Evolutionary conservation across 2,329 filamentous ascomycete genomes (phyloP), one percentile per base, ranked within the genome.

Genomic region (Diaporthe capsici): DNA sequence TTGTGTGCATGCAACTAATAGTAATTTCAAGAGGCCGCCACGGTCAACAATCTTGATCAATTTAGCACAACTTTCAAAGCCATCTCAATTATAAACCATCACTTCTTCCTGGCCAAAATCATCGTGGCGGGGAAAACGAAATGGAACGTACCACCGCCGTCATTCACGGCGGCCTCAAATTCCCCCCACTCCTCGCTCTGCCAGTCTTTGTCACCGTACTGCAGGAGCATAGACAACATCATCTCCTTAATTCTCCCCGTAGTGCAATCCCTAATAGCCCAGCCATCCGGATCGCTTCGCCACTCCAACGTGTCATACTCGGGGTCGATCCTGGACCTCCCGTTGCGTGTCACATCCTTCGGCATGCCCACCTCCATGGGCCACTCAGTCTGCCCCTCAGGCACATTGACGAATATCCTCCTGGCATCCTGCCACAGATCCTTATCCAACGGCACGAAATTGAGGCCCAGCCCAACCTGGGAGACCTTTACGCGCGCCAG

Each of bases 321-420:
- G 10, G 22, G 2, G 17, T 55, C 49, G 1, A 70, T 15, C 49
- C 49, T 42, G 25, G 65, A 55, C 8, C 7, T 25, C 9, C 49
- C 31, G 1, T 13, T 28, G 3, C 0, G 13, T 37, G 4, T 22
- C 8, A 3, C 8, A 2, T 17, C 22, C 8, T 31, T 20, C 13
- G 34, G 15, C 34, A 55, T 2, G 15, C 65, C 65, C 31, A 39
- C 22, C 2, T 42, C 65, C n/a, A 2, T 31, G 9, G 71, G 58
- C 71, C 58, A 65, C 39, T 63, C 37, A 4, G 44, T 6, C 49
- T 67, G 71, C 10, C 71, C 71, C 7, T 63, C 17, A 15, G 58
- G 31, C 13, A 73, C 8, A 25, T 74, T 74, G 20, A 71, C 25
- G 9, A n/a, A 74, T 20, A 57, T n/a, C 13, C 72, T 71, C 49